Conservation (phyloP, 2,329 filamentous ascomycete genomes). For the Scedosporium minutisporum region DNA sequence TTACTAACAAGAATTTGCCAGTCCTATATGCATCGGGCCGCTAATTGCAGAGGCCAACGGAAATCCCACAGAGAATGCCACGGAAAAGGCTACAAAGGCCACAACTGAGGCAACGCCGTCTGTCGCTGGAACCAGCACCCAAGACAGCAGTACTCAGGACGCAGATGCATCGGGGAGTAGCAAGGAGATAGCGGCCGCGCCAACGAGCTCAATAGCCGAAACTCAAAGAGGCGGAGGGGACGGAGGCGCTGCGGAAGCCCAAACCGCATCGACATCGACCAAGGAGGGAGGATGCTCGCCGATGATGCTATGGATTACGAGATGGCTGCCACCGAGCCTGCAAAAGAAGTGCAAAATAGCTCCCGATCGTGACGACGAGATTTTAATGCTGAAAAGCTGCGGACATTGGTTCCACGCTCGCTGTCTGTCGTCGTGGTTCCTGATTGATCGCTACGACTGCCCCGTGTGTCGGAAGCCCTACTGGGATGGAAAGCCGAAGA, state of each 20-base stretch:
- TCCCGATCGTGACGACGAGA: slow-evolving; percentile 16
- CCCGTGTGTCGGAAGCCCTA: slow-evolving; percentile 28
- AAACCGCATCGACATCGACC: background rate
- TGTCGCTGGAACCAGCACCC: background rate
- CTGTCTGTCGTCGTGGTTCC: slow-evolving; percentile 29
- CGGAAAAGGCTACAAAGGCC: background rate
- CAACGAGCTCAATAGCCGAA: background rate
- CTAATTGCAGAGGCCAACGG: slow-evolving; percentile 12
- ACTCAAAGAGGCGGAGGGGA: background rate
- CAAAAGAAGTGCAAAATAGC: background rate
- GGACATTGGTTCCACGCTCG: slow-evolving; percentile 28
- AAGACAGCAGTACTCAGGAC: slow-evolving; percentile 2
- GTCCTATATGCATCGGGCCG: slow-evolving; percentile 24
- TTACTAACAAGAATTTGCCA: slow-evolving; percentile 7
- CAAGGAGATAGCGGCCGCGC: background rate
- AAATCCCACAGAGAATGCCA: background rate
- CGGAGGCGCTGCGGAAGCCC: background rate
- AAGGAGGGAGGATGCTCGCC: background rate
- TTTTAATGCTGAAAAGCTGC: slow-evolving; percentile 26
- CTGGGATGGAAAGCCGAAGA: slow-evolving; percentile 13
- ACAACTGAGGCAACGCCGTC: background rate
- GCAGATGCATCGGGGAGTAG: background rate
- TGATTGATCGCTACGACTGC: slow-evolving; percentile 25
- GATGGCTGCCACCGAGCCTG: too few relatives aligned
- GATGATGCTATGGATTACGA: too few relatives aligned